Evolutionary conservation across 192 early-diverging fungal species (phyloP), one percentile per base, ranked within the genome.

Genomic region (Diversispora epigaea): DNA sequence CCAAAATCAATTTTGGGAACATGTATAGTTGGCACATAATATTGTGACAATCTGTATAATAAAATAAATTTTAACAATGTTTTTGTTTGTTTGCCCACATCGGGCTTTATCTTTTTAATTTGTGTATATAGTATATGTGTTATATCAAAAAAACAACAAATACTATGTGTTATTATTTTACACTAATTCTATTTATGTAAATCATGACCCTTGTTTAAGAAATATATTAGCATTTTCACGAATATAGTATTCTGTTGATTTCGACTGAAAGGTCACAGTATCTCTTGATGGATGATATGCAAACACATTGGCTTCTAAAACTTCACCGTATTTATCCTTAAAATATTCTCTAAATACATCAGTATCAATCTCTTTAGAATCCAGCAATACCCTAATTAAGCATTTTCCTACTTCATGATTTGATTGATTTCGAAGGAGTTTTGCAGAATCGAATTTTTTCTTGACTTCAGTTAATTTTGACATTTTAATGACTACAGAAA

Each of bases 191-290:
- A n/a, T n/a, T n/a, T n/a, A n/a, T n/a, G n/a, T n/a, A n/a, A n/a
- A n/a, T n/a, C n/a, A n/a, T n/a, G n/a, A n/a, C n/a, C n/a, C n/a
- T n/a, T n/a, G n/a, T n/a, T n/a, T n/a, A n/a, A n/a, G n/a, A 8
- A 50, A 68, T 50, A 47, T 49, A 47, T 32, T 22, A 6, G 21
- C 17, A 3, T 68, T 68, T 46, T 68, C 47, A 1, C 4, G 47
- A 22, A 68, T 12, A 1, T 52, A 68, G 45, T 0, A 68, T 68
- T 68, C 3, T 46, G 25, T 10, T 0, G 67, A 52, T 49, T 0
- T 43, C 10, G 67, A 68, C 8, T 68, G 67, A 22, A 68, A 68
- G 3, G n/a, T 22, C 19, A 68, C 46, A 0, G 47, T 68, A 32
- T 52, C 10, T 3, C n/a, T 50, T 68, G 5, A 2, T 8, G 44